These are phyloP conservation scores for Auricularia sp. DNA, from an alignment of 768 basidiomycete genomes.

Conservation along the genomic window DNA sequence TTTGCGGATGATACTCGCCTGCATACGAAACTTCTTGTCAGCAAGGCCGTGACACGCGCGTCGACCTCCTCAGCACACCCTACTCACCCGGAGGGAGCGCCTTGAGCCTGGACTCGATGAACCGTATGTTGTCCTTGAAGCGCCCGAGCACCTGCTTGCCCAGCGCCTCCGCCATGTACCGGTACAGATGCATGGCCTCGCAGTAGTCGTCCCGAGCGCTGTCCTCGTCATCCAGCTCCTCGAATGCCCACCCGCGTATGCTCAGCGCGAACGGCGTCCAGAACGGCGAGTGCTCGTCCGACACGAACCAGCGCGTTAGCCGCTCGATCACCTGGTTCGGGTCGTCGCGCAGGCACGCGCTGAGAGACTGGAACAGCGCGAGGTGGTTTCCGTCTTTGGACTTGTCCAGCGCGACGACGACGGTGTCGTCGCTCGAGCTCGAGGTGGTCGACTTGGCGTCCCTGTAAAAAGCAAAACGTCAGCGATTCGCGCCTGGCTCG, in stretches of 20 bases:
- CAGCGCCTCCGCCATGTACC: constrained; percentile 7
- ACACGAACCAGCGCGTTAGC: constrained; percentile 9
- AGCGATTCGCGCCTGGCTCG: neutral
- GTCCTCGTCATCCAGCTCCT: constrained; percentile 10
- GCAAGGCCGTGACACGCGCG: too few species aligned
- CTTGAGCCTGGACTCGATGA: constrained; percentile 8
- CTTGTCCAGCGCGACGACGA: neutral
- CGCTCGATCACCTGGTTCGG: constrained; percentile 9
- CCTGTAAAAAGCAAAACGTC: neutral
- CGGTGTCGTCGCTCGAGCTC: neutral
- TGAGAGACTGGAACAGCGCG: constrained; percentile 7
- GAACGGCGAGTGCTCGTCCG: constrained; percentile 7
- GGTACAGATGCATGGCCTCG: constrained; percentile 8
- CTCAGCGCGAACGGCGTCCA: constrained; percentile 10
- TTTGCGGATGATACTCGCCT: neutral
- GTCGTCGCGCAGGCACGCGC: constrained; percentile 6
- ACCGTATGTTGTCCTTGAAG: constrained; percentile 10
- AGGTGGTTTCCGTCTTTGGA: constrained; percentile 1
- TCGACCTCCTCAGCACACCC: neutral
- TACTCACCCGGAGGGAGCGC: constrained; percentile 6
- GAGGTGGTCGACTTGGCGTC: neutral
- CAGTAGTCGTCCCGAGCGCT: constrained; percentile 9
- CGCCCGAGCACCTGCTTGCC: constrained; percentile 8
- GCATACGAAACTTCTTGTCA: neutral
- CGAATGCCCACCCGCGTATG: constrained; percentile 10